These are phyloP conservation scores for Sapria himalayana DNA, from an alignment of 345 rosid genomes.

Conservation along the genomic window DNA sequence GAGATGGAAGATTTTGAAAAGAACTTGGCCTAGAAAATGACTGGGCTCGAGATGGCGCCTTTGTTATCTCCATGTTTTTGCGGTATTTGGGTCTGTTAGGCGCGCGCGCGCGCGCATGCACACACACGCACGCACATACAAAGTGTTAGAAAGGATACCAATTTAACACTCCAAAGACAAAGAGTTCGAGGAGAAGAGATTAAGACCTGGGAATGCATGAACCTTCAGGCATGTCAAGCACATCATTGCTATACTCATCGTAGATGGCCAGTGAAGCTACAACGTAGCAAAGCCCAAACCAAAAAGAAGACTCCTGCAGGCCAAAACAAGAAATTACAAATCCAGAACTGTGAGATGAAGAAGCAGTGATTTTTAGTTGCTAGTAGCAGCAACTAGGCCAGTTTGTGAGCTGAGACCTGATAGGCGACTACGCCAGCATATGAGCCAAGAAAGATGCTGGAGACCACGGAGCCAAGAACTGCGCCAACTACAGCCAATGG, in stretches of 20 bases:
- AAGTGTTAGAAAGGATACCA: too few species aligned
- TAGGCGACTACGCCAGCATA: constrained; percentile 71
- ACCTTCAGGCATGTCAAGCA: constrained; percentile 82
- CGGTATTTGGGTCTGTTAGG: constrained; percentile 42
- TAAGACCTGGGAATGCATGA: constrained; percentile 72
- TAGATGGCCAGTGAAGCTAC: constrained; percentile 62
- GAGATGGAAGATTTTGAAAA: constrained; percentile 25
- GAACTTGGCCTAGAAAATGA: constrained; percentile 30
- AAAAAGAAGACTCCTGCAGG: constrained; percentile 67
- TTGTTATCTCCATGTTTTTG: constrained; percentile 13
- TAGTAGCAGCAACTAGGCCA: background rate
- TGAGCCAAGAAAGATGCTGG: constrained; percentile 71
- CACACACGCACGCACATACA: too few species aligned
- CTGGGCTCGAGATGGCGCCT: constrained; percentile 15
- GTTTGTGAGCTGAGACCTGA: constrained; percentile 24
- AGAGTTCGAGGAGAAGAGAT: constrained; percentile 5
- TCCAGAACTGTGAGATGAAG: background rate
- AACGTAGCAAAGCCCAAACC: constrained; percentile 70
- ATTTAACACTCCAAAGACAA: too few species aligned
- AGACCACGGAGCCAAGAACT: constrained; percentile 45
- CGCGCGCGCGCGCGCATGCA: too few species aligned
- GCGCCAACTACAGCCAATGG: constrained; percentile 87
- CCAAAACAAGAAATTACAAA: constrained; percentile 1
- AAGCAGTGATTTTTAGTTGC: background rate
- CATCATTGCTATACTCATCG: constrained; percentile 81